Evolutionary conservation across 2,329 filamentous ascomycete species (phyloP).

Genomic region (Dactylonectria macrodidyma): DNA sequence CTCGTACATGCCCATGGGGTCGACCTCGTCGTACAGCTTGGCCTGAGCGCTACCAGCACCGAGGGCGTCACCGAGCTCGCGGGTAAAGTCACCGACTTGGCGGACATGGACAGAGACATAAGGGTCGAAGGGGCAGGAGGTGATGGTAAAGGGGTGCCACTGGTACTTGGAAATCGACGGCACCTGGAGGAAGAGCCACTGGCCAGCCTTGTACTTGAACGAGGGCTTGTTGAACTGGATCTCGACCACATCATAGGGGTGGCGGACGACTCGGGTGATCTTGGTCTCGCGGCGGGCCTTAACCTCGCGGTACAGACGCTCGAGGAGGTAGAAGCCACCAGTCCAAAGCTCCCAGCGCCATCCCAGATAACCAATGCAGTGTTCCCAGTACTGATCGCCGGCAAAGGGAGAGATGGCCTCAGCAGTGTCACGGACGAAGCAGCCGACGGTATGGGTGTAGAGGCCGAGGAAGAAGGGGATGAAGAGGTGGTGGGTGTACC

Average conservation of each 20-base stretch:
- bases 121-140: constrained; percentile 95
- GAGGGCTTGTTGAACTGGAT: constrained; percentile 97
- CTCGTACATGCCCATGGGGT: constrained; percentile 98
- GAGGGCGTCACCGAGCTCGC: constrained; percentile 93
- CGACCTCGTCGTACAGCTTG: constrained; percentile 91
- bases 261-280: constrained; percentile 94
- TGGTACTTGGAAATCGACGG: constrained; percentile 90
- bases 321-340: constrained; percentile 86
- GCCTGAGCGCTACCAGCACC: constrained; percentile 90
- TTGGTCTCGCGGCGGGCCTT: constrained; percentile 86
- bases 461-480: constrained; percentile 94
- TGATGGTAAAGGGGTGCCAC: constrained; percentile 99
- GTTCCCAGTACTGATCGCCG: constrained; percentile 85
- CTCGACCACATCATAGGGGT: constrained; percentile 97
- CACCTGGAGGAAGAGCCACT: constrained; percentile 97
- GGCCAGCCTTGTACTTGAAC: constrained; percentile 98
- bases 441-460: constrained; percentile 96
- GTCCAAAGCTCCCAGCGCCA: constrained; percentile 97
- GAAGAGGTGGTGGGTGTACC: constrained; percentile 99
- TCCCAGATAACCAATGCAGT: constrained; percentile 95
- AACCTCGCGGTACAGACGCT: constrained; percentile 93
- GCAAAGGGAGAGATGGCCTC: constrained; percentile 87
- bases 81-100: constrained; percentile 97
- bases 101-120: constrained; percentile 96
- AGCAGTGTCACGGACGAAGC: constrained; percentile 90